Evolutionary conservation across 768 basidiomycete genomes (phyloP), one percentile per base, ranked within the genome.

Genomic region (Mycena maculata): DNA sequence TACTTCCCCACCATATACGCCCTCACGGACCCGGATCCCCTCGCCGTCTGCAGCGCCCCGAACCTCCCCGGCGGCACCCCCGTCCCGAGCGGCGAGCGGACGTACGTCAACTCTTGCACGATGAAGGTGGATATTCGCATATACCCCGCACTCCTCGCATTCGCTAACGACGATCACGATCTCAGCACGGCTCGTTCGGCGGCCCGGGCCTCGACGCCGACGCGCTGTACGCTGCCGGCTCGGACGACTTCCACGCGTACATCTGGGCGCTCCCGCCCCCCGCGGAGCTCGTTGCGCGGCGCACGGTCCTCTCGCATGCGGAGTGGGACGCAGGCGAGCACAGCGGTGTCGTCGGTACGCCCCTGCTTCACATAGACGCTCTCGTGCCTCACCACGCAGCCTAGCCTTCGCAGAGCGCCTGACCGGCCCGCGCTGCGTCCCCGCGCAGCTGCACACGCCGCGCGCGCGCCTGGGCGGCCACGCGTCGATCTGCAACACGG

Each of bases 111-210:
- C 74, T 85, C 85, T 0, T 92, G 90, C 65, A 93, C 92, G 2
- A 93, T 92, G 83, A 94, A 94, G 83, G 92, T 89, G 60, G n/a
- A 73, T 52, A 38, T 9, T 38, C 36, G 18, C n/a, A n/a, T 54
- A 45, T 47, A 54, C 56, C 42, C 50, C 45, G 47, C 30, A 25
- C 13, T 67, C 30, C 2, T 23, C n/a, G n/a, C n/a, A n/a, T n/a
- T n/a, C n/a, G n/a, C n/a, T n/a, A n/a, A n/a, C n/a, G n/a, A n/a
- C n/a, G n/a, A n/a, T n/a, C n/a, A n/a, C n/a, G n/a, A n/a, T n/a
- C n/a, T n/a, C 63, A 94, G 91, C 91, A 93, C 65, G 92, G 92
- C 4, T 86, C 88, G 7, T 94, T 95, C 68, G 92, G 93, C 39
- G 86, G 88, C 3, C 83, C 84, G 2, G 85, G 84, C 5, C 72